Evolutionary conservation across 306 rosid genomes (phyloP).

Genomic region (Morella rubra): DNA sequence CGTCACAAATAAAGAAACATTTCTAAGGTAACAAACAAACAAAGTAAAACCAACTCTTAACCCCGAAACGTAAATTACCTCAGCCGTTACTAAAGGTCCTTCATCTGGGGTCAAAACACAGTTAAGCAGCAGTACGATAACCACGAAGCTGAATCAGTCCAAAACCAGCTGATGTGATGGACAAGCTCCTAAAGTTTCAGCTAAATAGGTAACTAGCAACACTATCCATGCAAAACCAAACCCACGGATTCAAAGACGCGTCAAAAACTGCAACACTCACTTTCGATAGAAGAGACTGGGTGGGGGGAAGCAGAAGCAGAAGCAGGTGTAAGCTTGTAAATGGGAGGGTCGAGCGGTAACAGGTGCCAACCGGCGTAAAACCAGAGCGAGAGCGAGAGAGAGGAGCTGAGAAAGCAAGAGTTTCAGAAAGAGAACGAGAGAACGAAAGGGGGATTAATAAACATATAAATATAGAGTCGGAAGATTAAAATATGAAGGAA

Average conservation of each 20-base stretch:
- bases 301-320: not conserved
- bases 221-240: slow-evolving; percentile 57
- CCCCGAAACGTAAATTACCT: slow-evolving; percentile 38
- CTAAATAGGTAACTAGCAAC: not conserved
- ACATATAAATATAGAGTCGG: not conserved
- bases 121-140: slow-evolving; percentile 17
- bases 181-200: not conserved
- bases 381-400: slow-evolving; percentile 21
- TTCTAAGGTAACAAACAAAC: slow-evolving; percentile 36
- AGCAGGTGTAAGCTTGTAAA: slow-evolving; percentile 38
- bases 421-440: not conserved
- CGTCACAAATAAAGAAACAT: slow-evolving; percentile 9
- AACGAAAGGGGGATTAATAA: not conserved
- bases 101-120: not conserved
- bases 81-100: slow-evolving; percentile 39
- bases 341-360: slow-evolving; percentile 39
- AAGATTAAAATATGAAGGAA: slow-evolving; percentile 20
- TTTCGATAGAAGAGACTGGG: not conserved
- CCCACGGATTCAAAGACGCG: slow-evolving; percentile 13
- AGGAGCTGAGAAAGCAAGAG: not conserved
- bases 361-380: slow-evolving; percentile 56
- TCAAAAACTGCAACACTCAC: not conserved
- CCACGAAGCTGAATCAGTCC: slow-evolving; percentile 24
- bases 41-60: slow-evolving; percentile 11
- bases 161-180: not conserved